Conservation (phyloP, 2,329 filamentous ascomycete genomes). For the Stemphylium lycopersici region DNA sequence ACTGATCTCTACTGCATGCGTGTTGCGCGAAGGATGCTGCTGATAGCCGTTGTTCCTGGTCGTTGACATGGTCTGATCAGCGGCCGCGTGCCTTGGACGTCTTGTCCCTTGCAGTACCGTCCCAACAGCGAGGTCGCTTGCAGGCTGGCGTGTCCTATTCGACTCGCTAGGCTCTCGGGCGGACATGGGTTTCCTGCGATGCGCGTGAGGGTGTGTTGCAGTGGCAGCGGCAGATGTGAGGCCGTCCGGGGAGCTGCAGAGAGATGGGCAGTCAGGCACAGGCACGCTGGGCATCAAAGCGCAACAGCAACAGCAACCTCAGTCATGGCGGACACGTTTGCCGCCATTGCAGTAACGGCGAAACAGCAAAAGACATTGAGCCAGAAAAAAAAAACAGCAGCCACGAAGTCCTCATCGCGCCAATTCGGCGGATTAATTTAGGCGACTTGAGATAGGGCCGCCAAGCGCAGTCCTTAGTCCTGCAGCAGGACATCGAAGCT, state of each 20-base stretch:
- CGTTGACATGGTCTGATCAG: not conserved
- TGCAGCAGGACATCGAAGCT: conserved; percentile 7
- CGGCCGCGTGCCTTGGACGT: not conserved
- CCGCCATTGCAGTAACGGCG: not conserved
- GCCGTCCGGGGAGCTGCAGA: conserved; percentile 9
- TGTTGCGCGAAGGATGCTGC: not conserved
- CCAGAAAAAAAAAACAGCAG: not conserved
- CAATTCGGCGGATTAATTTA: conserved; percentile 4
- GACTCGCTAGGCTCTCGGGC: conserved; percentile 3
- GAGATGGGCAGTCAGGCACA: conserved; percentile 16
- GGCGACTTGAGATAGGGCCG: not conserved
- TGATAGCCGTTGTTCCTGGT: not conserved
- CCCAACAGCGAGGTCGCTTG: not conserved
- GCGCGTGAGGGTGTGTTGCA: conserved; percentile 3
- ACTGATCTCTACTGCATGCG: too few species aligned
- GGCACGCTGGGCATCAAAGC: conserved; percentile 6
- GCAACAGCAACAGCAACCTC: not conserved
- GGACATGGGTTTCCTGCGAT: too few species aligned
- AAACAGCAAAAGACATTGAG: not conserved
- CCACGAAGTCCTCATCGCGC: too few species aligned
- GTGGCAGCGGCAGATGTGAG: not conserved
- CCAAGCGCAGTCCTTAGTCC: conserved; percentile 3
- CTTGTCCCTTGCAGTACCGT: not conserved
- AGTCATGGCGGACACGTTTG: not conserved
- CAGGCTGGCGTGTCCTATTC: not conserved